Evolutionary conservation across 441 rosid species (phyloP).

Genomic region (Gossypium schwendimanii): DNA sequence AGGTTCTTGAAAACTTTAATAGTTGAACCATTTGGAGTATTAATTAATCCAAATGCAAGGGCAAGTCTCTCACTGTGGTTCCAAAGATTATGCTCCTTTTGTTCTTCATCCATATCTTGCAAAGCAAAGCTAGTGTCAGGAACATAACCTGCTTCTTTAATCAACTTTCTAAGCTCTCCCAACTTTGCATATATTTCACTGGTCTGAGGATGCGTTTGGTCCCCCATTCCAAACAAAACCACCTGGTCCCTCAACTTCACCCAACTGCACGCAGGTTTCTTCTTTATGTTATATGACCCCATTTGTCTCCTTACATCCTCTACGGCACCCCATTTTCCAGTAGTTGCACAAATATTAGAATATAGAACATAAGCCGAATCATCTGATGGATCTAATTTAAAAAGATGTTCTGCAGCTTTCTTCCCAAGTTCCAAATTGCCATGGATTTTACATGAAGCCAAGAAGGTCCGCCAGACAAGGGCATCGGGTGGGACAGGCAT

Average conservation of each 20-base stretch:
- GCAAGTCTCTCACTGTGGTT: slow-evolving; percentile 84
- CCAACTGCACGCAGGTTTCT: slow-evolving; percentile 90
- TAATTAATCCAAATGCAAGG: slow-evolving; percentile 67
- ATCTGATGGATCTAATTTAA: slow-evolving; percentile 61
- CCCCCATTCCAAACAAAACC: slow-evolving; percentile 65
- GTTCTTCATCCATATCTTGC: slow-evolving; percentile 87
- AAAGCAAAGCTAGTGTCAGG: slow-evolving; percentile 66
- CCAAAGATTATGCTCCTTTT: slow-evolving; percentile 81
- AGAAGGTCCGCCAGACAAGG: slow-evolving; percentile 69
- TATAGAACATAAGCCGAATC: slow-evolving; percentile 79
- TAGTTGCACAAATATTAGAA: slow-evolving; percentile 71
- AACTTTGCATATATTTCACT: slow-evolving; percentile 51
- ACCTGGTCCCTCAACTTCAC: slow-evolving; percentile 59
- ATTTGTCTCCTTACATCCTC: slow-evolving; percentile 64
- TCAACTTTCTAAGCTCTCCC: slow-evolving; percentile 68
- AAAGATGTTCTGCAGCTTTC: slow-evolving; percentile 59
- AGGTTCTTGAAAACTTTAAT: slow-evolving; percentile 73
- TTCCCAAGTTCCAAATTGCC: slow-evolving; percentile 64
- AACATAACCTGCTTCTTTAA: slow-evolving; percentile 67
- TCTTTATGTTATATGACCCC: slow-evolving; percentile 60
- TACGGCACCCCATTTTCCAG: slow-evolving; percentile 70
- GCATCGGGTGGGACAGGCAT: slow-evolving; percentile 63
- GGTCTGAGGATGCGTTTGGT: slow-evolving; percentile 50
- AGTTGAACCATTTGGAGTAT: slow-evolving; percentile 45
- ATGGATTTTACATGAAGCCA: slow-evolving; percentile 72